Conservation (phyloP, 371 early-diverging fungal species). For the Apophysomyces elegans region DNA sequence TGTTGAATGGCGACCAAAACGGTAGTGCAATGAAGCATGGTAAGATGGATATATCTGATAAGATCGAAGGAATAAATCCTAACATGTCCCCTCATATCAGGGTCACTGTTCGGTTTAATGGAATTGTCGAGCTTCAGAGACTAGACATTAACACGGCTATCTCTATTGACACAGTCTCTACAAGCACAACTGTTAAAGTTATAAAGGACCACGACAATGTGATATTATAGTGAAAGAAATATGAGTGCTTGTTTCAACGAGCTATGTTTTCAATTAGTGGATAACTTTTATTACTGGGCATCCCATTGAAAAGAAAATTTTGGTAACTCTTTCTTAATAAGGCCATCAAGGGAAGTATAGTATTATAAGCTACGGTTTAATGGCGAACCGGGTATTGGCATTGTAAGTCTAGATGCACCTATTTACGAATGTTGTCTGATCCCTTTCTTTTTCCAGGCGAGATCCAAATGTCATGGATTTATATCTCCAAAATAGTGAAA, state of each 20-base stretch:
- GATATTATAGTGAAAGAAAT: neutral
- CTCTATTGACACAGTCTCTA: conserved; percentile 77
- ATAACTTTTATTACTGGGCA: conserved; percentile 67
- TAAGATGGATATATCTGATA: conserved; percentile 43
- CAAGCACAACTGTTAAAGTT: conserved; percentile 60
- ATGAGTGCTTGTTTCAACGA: neutral
- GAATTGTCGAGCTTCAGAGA: conserved; percentile 70
- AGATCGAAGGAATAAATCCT: neutral
- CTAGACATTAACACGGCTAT: conserved; percentile 84
- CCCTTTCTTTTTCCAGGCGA: conserved; percentile 38
- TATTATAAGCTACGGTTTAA: conserved; percentile 72
- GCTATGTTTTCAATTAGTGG: conserved; percentile 47
- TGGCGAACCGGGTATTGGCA: conserved; percentile 85
- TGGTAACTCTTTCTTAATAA: conserved; percentile 65
- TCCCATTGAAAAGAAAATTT: conserved; percentile 51
- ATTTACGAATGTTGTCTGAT: neutral
- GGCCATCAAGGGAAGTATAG: conserved; percentile 27
- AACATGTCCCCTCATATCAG: conserved; percentile 18
- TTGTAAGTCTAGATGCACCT: conserved; percentile 42
- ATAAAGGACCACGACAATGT: conserved; percentile 5
- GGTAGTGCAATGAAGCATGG: conserved; percentile 59
- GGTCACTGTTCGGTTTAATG: conserved; percentile 75
- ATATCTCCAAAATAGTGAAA: conserved; percentile 60
- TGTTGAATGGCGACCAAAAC: conserved; percentile 38
- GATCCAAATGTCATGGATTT: conserved; percentile 78